Base-by-base conservation (phyloP, 1,139 yeast genomes). In the Yamadazyma diddensiae region DNA sequence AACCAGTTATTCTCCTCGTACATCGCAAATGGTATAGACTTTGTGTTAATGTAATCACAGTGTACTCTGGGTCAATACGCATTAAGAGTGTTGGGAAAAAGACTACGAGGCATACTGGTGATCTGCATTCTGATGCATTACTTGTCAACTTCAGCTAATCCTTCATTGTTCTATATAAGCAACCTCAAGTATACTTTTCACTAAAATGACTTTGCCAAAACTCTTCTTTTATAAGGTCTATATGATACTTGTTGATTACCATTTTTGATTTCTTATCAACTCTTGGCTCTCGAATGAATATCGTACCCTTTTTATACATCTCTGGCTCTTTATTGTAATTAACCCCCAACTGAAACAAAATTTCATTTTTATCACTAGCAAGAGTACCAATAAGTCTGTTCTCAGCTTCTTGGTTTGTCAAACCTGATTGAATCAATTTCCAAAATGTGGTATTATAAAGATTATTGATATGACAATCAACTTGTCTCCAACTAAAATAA, bases 401-500 rank as follows among this genome's bases (percentile, higher is more conserved):
- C 47, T 92, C 96, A 0, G 97, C 92, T 25, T 85, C 90, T 38
- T 77, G 74, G 0, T 94, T 79, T 0, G 82, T 72, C 56, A 82
- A 39, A n/a, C 94, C 92, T 39, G 72, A 66, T 19, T 65, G 55
- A 0, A 92, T 94, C 47, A 94, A 66, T 6, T 79, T 70, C 99
- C 99, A 92, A 53, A 92, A 94, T 1, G 88, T 67, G 0, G 99
- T 94, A 52, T 92, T 92, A 65, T 90, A 94, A 41, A 94, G 61
- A 53, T 92, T 92, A 54, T 92, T 92, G 36, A 92, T 92, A 58
- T 92, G 98, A 36, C 98, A 92, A 53, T 92, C 99, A 1, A 83
- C 98, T 53, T 87, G 97, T 46, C 99, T 70, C 99, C 99, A 94
- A 35, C 84, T 65, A 42, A 94, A 74, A 52, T 94, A 94, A 54